Evolutionary conservation across 1,284 basidiomycete species (phyloP), one percentile per base, ranked within the genome.

Genomic region (Austroboletus rostrupii): DNA sequence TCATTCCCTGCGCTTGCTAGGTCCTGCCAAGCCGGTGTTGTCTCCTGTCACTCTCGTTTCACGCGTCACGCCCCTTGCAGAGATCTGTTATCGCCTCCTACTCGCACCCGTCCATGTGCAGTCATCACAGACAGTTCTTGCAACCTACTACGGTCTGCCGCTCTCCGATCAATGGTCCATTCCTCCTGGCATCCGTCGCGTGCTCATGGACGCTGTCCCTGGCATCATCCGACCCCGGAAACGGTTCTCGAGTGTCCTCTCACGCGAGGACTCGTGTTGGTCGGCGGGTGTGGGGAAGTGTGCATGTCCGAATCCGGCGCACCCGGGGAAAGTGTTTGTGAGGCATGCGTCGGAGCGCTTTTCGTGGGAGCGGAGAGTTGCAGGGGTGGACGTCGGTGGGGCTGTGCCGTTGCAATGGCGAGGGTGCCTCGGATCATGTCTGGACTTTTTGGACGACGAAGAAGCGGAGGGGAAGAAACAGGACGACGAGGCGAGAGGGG

Each of bases 341-440:
- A 65, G 61, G 21, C 81, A 77, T 47, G 77, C 76, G 1, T 85
- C 85, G 58, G 79, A 85, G 61, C 68, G 83, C 40, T 77, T 75
- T 53, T 78, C 81, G 5, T 90, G 87, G 87, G 83, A 82, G 61
- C 69, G 65, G 3, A 65, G 56, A 13, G 65, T 88, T 37, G 82
- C 78, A 0, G 79, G 80, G 5, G 70, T 75, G 28, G 62, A 70
- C 10, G 69, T 85, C 0, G 80, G 79, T 12, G 75, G 74, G 13
- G 57, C 67, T 3, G 81, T 85, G 11, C 83, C 86, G n/a, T 53
- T 90, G 35, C 64, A 72, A 47, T 90, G 87, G 86, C 70, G 83
- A 20, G 87, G 87, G 1, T 90, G 87, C 62, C 62, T 66, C 26
- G 55, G 53, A 46, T 81, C 80, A 0, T 90, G 87, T 63, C 62